Percentiles rank a stretch among this genome's conserved stretches.
phyloP scores from a whole-genome alignment of 768 basidiomycete species.

The Coprinopsis cinerea region DNA sequence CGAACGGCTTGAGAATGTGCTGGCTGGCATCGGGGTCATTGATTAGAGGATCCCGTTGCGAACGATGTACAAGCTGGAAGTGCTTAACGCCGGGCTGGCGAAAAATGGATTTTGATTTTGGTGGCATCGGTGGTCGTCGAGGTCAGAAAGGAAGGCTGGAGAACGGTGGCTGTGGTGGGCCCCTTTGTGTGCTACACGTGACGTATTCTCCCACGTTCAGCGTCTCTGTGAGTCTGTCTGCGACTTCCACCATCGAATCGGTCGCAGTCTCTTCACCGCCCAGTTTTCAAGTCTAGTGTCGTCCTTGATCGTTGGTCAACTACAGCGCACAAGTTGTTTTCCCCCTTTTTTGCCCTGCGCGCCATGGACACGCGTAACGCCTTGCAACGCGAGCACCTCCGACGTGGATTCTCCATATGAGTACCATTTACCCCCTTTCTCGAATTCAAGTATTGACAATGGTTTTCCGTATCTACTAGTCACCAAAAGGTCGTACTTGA shows the following conservation, averaged over 20 bases:
- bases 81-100: conserved; percentile 86
- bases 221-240: too few species aligned
- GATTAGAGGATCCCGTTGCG: conserved; percentile 91
- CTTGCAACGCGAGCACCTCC: conserved; percentile 73
- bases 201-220: too few species aligned
- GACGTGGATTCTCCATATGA: conserved; percentile 89
- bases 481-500: conserved; percentile 95
- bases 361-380: conserved; percentile 45
- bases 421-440: conserved; percentile 34
- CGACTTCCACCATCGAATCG: conserved; percentile 25
- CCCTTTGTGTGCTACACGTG: too few species aligned
- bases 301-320: not conserved
- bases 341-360: conserved; percentile 19
- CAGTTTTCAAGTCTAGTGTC: not conserved
- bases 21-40: conserved; percentile 86
- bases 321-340: not conserved
- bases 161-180: conserved; percentile 28
- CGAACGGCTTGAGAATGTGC: conserved; percentile 84
- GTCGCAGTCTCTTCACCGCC: conserved; percentile 16
- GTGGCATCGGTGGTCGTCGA: conserved; percentile 49
- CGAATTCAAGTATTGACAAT: conserved; percentile 33
- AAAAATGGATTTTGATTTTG: conserved; percentile 69
- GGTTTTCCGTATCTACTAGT: conserved; percentile 61
- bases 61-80: conserved; percentile 96
- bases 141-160: conserved; percentile 23